phyloP scores from a whole-genome alignment of 352 stramenopile species.

The Phytophthora syringae region DNA sequence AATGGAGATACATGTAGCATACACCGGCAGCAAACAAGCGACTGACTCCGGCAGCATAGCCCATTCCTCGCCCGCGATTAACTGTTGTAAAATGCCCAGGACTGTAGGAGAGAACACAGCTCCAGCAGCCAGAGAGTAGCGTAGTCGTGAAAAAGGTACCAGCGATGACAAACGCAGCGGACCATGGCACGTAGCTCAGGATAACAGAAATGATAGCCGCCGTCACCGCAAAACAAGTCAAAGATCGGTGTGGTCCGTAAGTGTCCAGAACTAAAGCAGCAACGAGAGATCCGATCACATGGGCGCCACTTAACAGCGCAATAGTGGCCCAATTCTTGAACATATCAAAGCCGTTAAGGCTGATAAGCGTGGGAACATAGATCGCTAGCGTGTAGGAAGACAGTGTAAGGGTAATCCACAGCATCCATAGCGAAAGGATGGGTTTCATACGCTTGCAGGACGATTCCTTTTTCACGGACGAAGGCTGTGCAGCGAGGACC shows the following conservation, averaged over 20 bases:
- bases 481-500: not conserved
- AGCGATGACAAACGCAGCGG: conserved; percentile 4
- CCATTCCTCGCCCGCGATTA: conserved; percentile 23
- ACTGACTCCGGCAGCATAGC: conserved; percentile 26
- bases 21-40: conserved; percentile 14
- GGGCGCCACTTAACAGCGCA: conserved; percentile 7
- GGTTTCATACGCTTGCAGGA: too few relatives aligned
- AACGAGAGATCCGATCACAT: conserved; percentile 26
- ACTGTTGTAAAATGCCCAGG: conserved; percentile 13
- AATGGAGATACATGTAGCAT: conserved; percentile 27
- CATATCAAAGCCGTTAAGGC: conserved; percentile 36
- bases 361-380: conserved; percentile 35
- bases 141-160: conserved; percentile 14
- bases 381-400: conserved; percentile 34
- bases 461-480: too few relatives aligned
- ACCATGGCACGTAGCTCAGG: conserved; percentile 20
- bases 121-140: conserved; percentile 28
- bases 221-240: conserved; percentile 4
- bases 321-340: conserved; percentile 22
- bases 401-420: conserved; percentile 37
- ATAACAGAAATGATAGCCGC: conserved; percentile 2
- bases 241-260: conserved; percentile 5
- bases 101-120: conserved; percentile 23
- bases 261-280: conserved; percentile 16
- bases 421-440: too few relatives aligned